Conservation (phyloP, 768 basidiomycete species). For the Arthromyces matolae region DNA sequence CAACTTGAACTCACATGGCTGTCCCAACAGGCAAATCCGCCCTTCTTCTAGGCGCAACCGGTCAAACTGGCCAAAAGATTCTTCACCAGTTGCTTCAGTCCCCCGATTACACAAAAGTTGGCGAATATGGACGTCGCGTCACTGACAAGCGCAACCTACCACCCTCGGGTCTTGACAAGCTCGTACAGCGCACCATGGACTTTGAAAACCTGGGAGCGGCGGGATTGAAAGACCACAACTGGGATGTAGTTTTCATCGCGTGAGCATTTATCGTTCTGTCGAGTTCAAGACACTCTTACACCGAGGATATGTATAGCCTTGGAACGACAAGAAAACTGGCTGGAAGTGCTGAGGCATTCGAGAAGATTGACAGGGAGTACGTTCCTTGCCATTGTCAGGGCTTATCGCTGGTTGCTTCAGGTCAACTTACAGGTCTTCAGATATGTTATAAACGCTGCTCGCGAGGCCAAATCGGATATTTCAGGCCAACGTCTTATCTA, state of each 20-base stretch:
- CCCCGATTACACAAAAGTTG: slow-evolving; percentile 52
- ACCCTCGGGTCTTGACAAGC: slow-evolving; percentile 44
- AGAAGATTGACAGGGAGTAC: slow-evolving; percentile 76
- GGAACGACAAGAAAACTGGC: slow-evolving; percentile 63
- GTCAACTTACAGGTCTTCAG: too few species aligned
- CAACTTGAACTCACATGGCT: slow-evolving; percentile 9
- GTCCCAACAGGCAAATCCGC: slow-evolving; percentile 39
- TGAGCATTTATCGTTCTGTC: slow-evolving; percentile 31
- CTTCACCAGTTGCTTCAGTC: slow-evolving; percentile 60
- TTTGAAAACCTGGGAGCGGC: slow-evolving; percentile 61
- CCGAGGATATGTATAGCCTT: slow-evolving; percentile 39
- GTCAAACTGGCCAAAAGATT: slow-evolving; percentile 59
- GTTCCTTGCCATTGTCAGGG: slow-evolving; percentile 25
- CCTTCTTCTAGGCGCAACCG: slow-evolving; percentile 75
- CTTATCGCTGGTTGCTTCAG: too few species aligned
- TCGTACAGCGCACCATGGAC: slow-evolving; percentile 64
- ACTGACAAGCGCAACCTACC: slow-evolving; percentile 42
- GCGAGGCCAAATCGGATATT: slow-evolving; percentile 53
- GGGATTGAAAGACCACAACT: slow-evolving; percentile 50
- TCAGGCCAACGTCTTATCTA: slow-evolving; percentile 63
- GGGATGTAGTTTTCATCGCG: slow-evolving; percentile 77
- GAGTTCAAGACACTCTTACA: too few species aligned
- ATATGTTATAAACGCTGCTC: slow-evolving; percentile 73
- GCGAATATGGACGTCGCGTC: slow-evolving; percentile 66
- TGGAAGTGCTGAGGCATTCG: slow-evolving; percentile 62